Percentiles rank a stretch among this genome's conserved stretches.
Evolutionary conservation across 2,329 filamentous ascomycete genomes (phyloP).

Genomic region (Fusarium begoniae): DNA sequence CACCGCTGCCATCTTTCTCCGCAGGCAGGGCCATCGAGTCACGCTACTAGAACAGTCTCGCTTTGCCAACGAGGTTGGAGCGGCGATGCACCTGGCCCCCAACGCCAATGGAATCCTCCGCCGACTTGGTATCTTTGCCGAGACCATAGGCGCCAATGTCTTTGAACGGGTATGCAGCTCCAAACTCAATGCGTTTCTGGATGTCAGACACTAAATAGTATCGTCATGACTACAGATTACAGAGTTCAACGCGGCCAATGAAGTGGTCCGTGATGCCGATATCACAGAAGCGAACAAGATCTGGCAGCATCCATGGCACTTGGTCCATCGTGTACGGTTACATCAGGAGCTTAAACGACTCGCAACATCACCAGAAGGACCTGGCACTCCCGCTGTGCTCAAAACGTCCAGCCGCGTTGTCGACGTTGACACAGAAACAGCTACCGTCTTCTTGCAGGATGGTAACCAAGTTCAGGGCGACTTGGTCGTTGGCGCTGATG

Average conservation of each 20-base stretch:
- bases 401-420: conserved; percentile 54
- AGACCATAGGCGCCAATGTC: conserved; percentile 51
- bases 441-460: conserved; percentile 55
- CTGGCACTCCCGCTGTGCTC: conserved; percentile 30
- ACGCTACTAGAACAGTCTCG: conserved; percentile 36
- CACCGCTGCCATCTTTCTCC: conserved; percentile 58
- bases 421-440: conserved; percentile 52
- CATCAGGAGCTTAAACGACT: conserved; percentile 58
- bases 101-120: conserved; percentile 68
- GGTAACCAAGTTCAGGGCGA: conserved; percentile 57
- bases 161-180: background rate
- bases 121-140: conserved; percentile 50
- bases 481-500: conserved; percentile 64
- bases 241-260: conserved; percentile 51
- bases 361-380: background rate
- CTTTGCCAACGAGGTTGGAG: conserved; percentile 65
- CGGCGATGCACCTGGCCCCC: conserved; percentile 69
- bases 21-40: conserved; percentile 58
- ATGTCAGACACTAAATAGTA: accelerated
- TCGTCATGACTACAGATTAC: background rate
- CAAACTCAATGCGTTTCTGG: accelerated
- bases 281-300: conserved; percentile 48
- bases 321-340: conserved; percentile 61
- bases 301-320: conserved; percentile 60
- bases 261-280: conserved; percentile 47